These are phyloP conservation scores for Erythrophleum ivorense DNA, from an alignment of 331 rosid genomes.

Conservation along the genomic window DNA sequence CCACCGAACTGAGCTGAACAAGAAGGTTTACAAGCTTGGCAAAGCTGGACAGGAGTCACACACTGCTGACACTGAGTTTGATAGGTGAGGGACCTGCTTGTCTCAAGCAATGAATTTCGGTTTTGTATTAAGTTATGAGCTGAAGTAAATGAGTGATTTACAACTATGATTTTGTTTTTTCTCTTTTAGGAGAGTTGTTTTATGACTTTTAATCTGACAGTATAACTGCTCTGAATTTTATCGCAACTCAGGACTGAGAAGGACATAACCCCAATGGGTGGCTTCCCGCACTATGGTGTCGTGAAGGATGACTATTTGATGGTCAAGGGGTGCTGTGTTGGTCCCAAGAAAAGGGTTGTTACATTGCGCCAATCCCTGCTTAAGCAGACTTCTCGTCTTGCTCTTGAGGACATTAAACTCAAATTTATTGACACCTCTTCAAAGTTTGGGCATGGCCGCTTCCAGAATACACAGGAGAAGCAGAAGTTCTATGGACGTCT, in stretches of 20 bases:
- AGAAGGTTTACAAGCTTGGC: slow-evolving; percentile 76
- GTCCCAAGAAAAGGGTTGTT: slow-evolving; percentile 80
- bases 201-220: background rate
- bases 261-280: slow-evolving; percentile 85
- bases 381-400: slow-evolving; percentile 80
- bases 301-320: slow-evolving; percentile 70
- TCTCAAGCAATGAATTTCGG: background rate
- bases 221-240: too few relatives aligned
- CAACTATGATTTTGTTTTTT: background rate
- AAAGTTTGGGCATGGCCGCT: slow-evolving; percentile 82
- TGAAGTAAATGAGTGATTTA: background rate
- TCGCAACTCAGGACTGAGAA: slow-evolving; percentile 70
- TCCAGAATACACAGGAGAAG: slow-evolving; percentile 86
- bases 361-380: slow-evolving; percentile 83
- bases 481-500: slow-evolving; percentile 75
- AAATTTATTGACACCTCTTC: slow-evolving; percentile 86
- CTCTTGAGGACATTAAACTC: slow-evolving; percentile 72
- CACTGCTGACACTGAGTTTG: slow-evolving; percentile 65
- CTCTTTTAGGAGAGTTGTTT: background rate
- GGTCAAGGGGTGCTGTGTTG: slow-evolving; percentile 76
- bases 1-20: slow-evolving; percentile 83
- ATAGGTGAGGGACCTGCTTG: slow-evolving; percentile 51
- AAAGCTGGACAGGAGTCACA: slow-evolving; percentile 70
- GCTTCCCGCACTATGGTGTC: slow-evolving; percentile 84
- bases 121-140: background rate